Evolutionary conservation across 23 red algal species (phyloP), one percentile per base, ranked within the genome.

Genomic region (Chondrus crispus): DNA sequence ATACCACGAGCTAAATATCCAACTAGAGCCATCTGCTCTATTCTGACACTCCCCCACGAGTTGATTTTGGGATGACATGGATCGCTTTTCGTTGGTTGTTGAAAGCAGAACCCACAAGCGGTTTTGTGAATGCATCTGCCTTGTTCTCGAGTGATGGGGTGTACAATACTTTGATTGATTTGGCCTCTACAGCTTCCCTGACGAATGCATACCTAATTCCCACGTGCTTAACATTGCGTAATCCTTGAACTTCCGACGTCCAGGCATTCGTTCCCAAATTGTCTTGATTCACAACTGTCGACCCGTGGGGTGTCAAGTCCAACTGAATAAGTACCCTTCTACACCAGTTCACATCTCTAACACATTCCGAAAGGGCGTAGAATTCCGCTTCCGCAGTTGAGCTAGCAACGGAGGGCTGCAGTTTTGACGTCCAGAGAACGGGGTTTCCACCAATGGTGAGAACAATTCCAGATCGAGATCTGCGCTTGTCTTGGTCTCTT

Each of bases 1-100:
- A n/a, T n/a, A n/a, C n/a, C n/a, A n/a, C n/a, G n/a, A n/a, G n/a
- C n/a, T n/a, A n/a, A n/a, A n/a, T n/a, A n/a, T n/a, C n/a, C n/a
- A n/a, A n/a, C n/a, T n/a, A n/a, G n/a, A n/a, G n/a, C n/a, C n/a
- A n/a, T n/a, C n/a, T n/a, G n/a, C 58, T 24, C 4, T 74, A 81
- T 43, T 53, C 50, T 5, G 55, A 81, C 76, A 58, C 76, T 4
- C 42, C 42, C 76, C 76, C 6, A 53, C 76, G 76, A 81, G 76
- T 28, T 36, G n/a, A 58, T 12, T 16, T 71, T 71, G 64, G 64
- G 16, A 71, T 14, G 14, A 71, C 44, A 9, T 3, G 18, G 20
- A 71, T 9, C 18, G 64, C 2, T 32, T 33, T 6, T 22, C 64
- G 5, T 13, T 71, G 64, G 11, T 16, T 71, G 64, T 71, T 3